Base-by-base conservation (phyloP, 2,329 filamentous ascomycete genomes). In the Aureobasidium mangrovei region DNA sequence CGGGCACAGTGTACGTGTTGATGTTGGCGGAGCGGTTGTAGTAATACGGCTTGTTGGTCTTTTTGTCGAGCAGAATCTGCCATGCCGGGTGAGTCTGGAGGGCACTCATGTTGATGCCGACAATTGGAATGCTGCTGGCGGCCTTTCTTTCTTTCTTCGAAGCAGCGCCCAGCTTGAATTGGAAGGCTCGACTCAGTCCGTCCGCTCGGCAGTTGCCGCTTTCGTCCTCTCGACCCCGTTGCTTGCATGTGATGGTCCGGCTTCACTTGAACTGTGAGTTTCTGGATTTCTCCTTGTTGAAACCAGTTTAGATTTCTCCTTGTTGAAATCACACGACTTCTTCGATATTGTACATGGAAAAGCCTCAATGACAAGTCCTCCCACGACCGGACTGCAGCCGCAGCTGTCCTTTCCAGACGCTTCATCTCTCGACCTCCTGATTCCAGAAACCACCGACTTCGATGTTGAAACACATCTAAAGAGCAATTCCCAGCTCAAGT, bases 1-100 rank as follows among this genome's bases (percentile, higher is more conserved):
- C 81, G 3, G 93, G 94, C 73, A 96, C 97, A 39, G 83, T 85
- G 93, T 93, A 98, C 79, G 91, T 86, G 32, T 93, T 97, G 59
- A 79, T 81, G 67, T 94, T 94, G 12, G 90, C 95, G 58, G 82
- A 73, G 9, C 83, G 74, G 68, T 98, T 95, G 76, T 91, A 95
- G 70, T 94, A 98, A 70, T 98, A 98, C 44, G 83, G 77, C 61
- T 88, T 83, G 60, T 91, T 91, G 65, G 46, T 55, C 27, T 95
- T 90, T 2, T 83, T 74, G 61, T 85, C 88, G 62, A 83, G 85
- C 62, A 88, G 84, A 69, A 93, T 87, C 69, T 88, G 84, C 91
- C 91, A 96, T 41, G 80, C 67, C 54, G 76, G 70, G 51, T 53
- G 49, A n/a, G 31, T 53, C 12, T 44, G 49, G 3, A 53, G 49